Evolutionary conservation across 495 filamentous ascomycete species (phyloP), one percentile per base, ranked within the genome.

Genomic region (Daldinia decipiens): DNA sequence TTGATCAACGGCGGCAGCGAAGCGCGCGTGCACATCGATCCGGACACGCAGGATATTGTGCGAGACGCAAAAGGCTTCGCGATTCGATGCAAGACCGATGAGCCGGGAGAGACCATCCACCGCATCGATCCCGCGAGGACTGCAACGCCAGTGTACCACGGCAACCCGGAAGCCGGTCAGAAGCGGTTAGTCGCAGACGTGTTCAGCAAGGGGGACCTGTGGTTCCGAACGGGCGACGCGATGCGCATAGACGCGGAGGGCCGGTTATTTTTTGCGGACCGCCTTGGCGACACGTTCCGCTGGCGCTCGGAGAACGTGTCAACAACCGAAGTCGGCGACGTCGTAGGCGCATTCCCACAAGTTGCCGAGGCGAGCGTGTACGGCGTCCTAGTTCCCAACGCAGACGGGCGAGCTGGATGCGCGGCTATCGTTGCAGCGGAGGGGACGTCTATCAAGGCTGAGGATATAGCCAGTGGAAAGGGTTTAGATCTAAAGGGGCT

Each of bases 241-340:
- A 78, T 94, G 53, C 78, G 88, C 4, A 79, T 88, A 6, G 83
- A 86, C 32, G 63, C 64, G 6, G 90, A 94, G 47, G 91, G 92
- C 0, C 80, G 90, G 9, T 91, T 91, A 87, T 93, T 82, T 76
- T 95, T 95, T 79, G 71, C 92, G 21, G 92, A 95, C 75, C 86
- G 82, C 11, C 79, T 94, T 0, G 92, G 92, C 0, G 92, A 95
- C 75, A 95, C 92, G 0, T 95, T 90, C 79, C 84, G 92, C 8
- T 95, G 92, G 92, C 94, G 91, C 77, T 87, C 87, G 47, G 92
- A 94, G 78, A 95, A 95, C 75, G 91, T 95, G 65, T 89, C 87
- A 15, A 94, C 92, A 1, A 87, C 88, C 27, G 92, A 95, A 74
- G 92, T 95, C 0, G 82, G 86, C 9, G 87, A 91, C 68, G 83